Evolutionary conservation across 75 land plant genomes (phyloP).

Genomic region (Pinus tabuliformis): DNA sequence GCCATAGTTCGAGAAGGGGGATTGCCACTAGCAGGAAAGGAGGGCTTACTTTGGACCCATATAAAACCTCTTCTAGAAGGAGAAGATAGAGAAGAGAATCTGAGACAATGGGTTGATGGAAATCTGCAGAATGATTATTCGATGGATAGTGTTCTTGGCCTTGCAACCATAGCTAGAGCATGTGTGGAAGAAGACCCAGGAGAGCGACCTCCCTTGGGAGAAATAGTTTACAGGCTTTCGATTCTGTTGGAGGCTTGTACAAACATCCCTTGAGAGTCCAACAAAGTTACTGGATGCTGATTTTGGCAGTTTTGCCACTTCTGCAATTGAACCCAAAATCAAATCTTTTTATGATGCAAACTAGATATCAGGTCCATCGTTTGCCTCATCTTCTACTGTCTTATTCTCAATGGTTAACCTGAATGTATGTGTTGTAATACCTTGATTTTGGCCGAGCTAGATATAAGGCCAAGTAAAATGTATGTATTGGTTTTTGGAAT

Average conservation of each 20-base stretch:
- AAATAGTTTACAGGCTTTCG: not conserved
- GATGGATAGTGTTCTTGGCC: constrained; percentile 14
- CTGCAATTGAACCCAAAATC: too few species aligned
- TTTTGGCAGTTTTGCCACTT: too few species aligned
- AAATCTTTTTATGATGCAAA: too few species aligned
- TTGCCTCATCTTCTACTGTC: too few species aligned
- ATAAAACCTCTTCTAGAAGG: constrained; percentile 24
- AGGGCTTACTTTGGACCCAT: constrained; percentile 10
- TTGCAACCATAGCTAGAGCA: constrained; percentile 29
- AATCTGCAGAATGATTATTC: constrained; percentile 19
- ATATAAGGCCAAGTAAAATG: too few species aligned
- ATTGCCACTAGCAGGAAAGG: constrained; percentile 32
- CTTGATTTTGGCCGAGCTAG: too few species aligned
- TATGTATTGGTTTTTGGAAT: too few species aligned
- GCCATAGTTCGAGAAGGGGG: constrained; percentile 56
- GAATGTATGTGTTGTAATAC: too few species aligned
- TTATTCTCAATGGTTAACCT: too few species aligned
- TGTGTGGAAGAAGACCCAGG: constrained; percentile 36
- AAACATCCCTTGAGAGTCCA: too few species aligned
- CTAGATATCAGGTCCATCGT: too few species aligned
- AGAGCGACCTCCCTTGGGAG: constrained; percentile 12
- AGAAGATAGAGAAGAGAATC: constrained; percentile 15
- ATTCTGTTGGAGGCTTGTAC: not conserved
- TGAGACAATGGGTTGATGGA: constrained; percentile 30
- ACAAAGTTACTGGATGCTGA: too few species aligned